Conservation (phyloP, 768 basidiomycete species). For the Multifurca ochricompacta region DNA sequence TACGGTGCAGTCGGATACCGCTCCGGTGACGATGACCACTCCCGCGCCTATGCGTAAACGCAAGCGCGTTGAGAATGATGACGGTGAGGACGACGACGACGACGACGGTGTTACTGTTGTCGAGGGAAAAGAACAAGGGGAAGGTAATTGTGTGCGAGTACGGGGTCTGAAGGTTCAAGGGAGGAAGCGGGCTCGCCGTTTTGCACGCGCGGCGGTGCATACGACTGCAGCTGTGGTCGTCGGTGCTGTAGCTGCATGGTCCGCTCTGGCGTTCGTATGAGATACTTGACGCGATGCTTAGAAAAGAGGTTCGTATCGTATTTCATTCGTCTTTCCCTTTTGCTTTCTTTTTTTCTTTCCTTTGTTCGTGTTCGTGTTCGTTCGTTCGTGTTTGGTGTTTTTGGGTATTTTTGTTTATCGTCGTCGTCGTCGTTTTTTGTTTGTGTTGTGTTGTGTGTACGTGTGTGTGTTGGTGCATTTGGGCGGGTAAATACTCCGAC, state of each 20-base stretch:
- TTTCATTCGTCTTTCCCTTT: background rate
- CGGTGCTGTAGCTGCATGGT: conserved; percentile 68
- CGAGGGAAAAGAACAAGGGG: conserved; percentile 3
- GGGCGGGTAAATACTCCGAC: too few species aligned
- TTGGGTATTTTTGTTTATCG: background rate
- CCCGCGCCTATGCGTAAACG: conserved; percentile 4
- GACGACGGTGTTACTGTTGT: background rate
- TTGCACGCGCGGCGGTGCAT: conserved; percentile 40
- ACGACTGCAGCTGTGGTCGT: conserved; percentile 57
- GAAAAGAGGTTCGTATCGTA: background rate
- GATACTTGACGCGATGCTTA: background rate
- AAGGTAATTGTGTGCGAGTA: conserved; percentile 3
- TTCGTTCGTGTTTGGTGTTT: background rate
- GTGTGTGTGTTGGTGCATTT: too few species aligned
- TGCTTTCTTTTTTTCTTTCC: background rate
- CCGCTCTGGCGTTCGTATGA: conserved; percentile 44
- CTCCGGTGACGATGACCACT: background rate
- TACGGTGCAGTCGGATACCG: conserved; percentile 26
- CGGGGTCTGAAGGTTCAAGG: conserved; percentile 6
- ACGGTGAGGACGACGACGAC: conserved; percentile 3
- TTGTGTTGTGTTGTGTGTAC: too few species aligned
- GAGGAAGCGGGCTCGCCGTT: conserved; percentile 33
- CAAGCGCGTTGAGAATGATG: conserved; percentile 33
- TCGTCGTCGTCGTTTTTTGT: too few species aligned
- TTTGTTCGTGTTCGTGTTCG: too few species aligned